Evolutionary conservation across 805 yeast species (phyloP), one percentile per base, ranked within the genome.

Genomic region (Saccharomyces eubayanus): DNA sequence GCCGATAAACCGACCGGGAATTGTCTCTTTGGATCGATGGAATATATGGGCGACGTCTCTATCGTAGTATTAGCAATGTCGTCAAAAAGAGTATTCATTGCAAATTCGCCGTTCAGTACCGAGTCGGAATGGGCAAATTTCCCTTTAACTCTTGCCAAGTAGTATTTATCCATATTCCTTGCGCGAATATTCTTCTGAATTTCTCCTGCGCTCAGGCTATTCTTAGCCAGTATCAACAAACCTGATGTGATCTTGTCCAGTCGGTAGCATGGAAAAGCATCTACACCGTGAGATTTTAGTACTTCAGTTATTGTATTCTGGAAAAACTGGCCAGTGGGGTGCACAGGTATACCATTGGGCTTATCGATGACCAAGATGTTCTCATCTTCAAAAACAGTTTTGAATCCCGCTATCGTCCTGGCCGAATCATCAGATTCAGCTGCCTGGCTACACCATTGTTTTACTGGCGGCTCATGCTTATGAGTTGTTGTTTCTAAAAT

Each of bases 341-440:
- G 99, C 1, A 89, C 92, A 0, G 98, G 98, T 1, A 94, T 77
- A 0, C 99, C 98, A 5, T 88, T 78, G 0, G 99, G 99, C 61
- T 94, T 94, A 69, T 92, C 92, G 12, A 94, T 82, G 3, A 88
- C 94, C 5, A 92, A 76, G n/a, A 88, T 65, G 43, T 84, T 77
- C 1, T 83, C 89, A 67, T 89, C 85, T 59, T 89, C 87, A 64
- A 77, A 77, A 0, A 90, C 81, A 12, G 90, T 79, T 51, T 78
- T 76, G 51, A 89, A 82, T 0, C 80, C 79, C 14, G 73, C 67
- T 56, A 68, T 50, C 14, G 56, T 48, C 2, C 47, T 51, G 5
- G 54, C 47, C 2, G 53, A 49, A 24, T 59, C 55, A 47, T 53
- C 57, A 10, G 31, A 49, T 16, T 56, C 60, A 8, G 43, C 43